A percentile compares a stretch with the other conserved stretches of the same genome.
Evolutionary conservation across 2,329 filamentous ascomycete genomes (phyloP).

Genomic region (Torrubiella hemipterigena): DNA sequence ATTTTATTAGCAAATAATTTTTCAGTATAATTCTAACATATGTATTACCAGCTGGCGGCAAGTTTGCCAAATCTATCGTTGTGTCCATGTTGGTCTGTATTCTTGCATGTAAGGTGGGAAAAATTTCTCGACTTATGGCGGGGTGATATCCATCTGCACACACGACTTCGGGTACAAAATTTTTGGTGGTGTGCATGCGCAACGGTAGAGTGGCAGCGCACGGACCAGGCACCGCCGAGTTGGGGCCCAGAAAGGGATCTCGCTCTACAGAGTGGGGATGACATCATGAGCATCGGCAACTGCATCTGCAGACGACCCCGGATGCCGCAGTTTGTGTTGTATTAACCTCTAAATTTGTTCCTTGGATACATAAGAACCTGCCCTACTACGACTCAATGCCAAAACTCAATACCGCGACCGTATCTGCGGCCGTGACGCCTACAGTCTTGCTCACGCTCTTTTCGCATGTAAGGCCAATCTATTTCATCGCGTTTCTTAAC

Average conservation of each 20-base stretch:
- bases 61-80: not conserved
- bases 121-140: constrained; percentile 1
- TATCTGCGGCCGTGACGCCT: constrained; percentile 75
- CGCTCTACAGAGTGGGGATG: constrained; percentile 1
- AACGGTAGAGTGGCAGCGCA: not conserved
- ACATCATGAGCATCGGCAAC: too few relatives aligned
- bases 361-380: too few relatives aligned
- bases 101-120: not conserved
- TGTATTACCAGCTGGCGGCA: constrained; percentile 9
- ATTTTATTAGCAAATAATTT: constrained; percentile 6
- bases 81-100: not conserved
- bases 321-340: too few relatives aligned
- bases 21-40: not conserved
- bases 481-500: not conserved
- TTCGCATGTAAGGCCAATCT: constrained; percentile 56
- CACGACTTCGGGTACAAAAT: not conserved
- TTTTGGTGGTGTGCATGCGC: not conserved
- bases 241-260: not conserved
- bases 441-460: constrained; percentile 79
- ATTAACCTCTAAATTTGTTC: not conserved
- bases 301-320: too few relatives aligned
- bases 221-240: not conserved
- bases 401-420: constrained; percentile 63
- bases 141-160: too few relatives aligned
- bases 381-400: too few relatives aligned